phyloP scores from a whole-genome alignment of 352 stramenopile species.

The Phytophthora quininea region DNA sequence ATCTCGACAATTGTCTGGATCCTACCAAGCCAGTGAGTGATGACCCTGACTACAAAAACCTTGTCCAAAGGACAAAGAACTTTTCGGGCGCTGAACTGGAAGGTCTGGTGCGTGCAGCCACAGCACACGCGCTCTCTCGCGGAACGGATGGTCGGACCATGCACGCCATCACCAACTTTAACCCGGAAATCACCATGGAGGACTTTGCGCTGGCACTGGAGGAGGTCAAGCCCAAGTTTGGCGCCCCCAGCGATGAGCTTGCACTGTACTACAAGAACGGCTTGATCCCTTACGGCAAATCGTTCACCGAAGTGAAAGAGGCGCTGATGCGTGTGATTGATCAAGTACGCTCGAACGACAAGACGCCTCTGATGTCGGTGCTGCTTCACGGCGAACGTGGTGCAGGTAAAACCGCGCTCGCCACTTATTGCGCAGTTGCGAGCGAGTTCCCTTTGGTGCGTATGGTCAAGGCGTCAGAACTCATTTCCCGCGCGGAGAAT shows the following conservation, averaged over 20 bases:
- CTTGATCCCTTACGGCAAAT: constrained; percentile 95
- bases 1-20: constrained; percentile 78
- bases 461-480: constrained; percentile 97
- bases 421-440: constrained; percentile 95
- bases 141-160: constrained; percentile 87
- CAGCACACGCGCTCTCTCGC: constrained; percentile 81
- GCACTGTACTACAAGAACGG: constrained; percentile 96
- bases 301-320: constrained; percentile 93
- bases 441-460: constrained; percentile 98
- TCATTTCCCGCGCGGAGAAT: constrained; percentile 95
- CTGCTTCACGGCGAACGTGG: constrained; percentile 95
- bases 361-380: constrained; percentile 97
- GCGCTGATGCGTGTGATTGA: constrained; percentile 94
- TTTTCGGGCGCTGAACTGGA: constrained; percentile 99
- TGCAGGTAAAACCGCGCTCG: constrained; percentile 97
- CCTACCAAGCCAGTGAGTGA: constrained; percentile 65
- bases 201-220: constrained; percentile 96
- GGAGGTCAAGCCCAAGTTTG: constrained; percentile 98
- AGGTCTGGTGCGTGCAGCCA: constrained; percentile 96
- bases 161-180: constrained; percentile 81
- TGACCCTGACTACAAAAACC: constrained; percentile 84
- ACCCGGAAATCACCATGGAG: constrained; percentile 80
- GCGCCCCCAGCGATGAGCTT: constrained; percentile 93
- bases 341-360: constrained; percentile 93
- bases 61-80: constrained; percentile 98